Evolutionary conservation across 2,329 filamentous ascomycete species (phyloP).

Genomic region (Colletotrichum sp.): DNA sequence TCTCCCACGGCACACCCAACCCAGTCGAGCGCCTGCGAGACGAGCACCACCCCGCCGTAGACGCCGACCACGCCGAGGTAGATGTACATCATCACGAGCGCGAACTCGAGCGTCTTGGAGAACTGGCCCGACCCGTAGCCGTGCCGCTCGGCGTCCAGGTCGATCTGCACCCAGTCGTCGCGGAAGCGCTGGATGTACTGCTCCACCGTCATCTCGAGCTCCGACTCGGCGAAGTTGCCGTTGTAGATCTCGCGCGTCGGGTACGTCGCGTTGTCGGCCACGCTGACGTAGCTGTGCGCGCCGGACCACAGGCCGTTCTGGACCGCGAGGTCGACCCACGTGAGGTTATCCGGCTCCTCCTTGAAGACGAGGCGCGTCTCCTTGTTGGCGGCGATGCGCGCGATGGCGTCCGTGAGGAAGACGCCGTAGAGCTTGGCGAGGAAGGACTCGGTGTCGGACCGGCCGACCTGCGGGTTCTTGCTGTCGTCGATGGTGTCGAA

Average conservation of each 20-base stretch:
- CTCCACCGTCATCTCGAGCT: background rate
- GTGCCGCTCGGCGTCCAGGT: background rate
- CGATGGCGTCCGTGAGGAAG: background rate
- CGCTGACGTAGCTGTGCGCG: background rate
- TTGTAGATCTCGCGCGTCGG: background rate
- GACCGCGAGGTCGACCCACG: background rate
- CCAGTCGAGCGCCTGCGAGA: background rate
- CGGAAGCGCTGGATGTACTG: background rate
- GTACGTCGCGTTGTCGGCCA: background rate
- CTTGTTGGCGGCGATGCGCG: background rate
- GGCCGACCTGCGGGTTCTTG: background rate
- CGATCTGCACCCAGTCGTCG: background rate
- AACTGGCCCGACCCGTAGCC: background rate
- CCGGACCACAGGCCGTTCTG: background rate
- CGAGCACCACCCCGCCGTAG: background rate
- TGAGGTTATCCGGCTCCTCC: background rate
- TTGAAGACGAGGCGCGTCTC: background rate
- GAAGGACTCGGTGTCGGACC: background rate
- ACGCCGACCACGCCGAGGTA: background rate
- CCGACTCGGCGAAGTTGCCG: background rate
- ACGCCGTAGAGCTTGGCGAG: background rate
- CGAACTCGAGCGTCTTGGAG: background rate
- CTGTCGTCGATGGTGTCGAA: background rate
- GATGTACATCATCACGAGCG: constrained; percentile 5
- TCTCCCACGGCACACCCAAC: background rate